These are phyloP conservation scores for Ilyonectria mors-panacis DNA, from an alignment of 2,329 filamentous ascomycete species.

Conservation along the genomic window DNA sequence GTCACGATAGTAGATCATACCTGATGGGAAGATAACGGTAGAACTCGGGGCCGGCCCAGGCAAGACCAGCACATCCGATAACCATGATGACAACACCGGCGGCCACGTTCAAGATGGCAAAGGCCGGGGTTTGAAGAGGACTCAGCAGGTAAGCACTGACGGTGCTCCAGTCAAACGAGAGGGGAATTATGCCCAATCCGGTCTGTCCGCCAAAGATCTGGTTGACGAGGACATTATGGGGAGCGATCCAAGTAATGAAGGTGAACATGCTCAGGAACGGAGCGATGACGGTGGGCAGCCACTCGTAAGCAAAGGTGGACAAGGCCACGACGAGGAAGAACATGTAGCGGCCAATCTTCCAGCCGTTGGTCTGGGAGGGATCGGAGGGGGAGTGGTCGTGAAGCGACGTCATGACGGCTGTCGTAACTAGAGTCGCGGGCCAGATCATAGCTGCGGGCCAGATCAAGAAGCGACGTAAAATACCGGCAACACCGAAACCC, in stretches of 20 bases:
- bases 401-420: slow-evolving; percentile 64
- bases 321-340: slow-evolving; percentile 72
- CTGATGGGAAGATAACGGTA: slow-evolving; percentile 74
- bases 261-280: slow-evolving; percentile 74
- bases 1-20: slow-evolving; percentile 39
- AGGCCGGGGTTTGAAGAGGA: slow-evolving; percentile 67
- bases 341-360: slow-evolving; percentile 73
- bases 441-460: slow-evolving; percentile 71
- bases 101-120: slow-evolving; percentile 69
- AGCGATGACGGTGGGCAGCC: slow-evolving; percentile 74
- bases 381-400: slow-evolving; percentile 62
- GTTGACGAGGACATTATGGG: slow-evolving; percentile 71
- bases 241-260: slow-evolving; percentile 73
- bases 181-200: slow-evolving; percentile 71
- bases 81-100: slow-evolving; percentile 69
- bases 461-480: slow-evolving; percentile 67
- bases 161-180: slow-evolving; percentile 70
- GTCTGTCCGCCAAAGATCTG: slow-evolving; percentile 72
- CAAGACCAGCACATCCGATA: slow-evolving; percentile 69
- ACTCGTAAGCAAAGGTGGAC: slow-evolving; percentile 69
- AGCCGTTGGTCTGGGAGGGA: slow-evolving; percentile 68
- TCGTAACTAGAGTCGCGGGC: slow-evolving; percentile 68
- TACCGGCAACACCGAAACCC: slow-evolving; percentile 70
- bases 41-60: slow-evolving; percentile 70
- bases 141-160: slow-evolving; percentile 65